Base-by-base conservation (phyloP, 176 grass and related monocot genomes). In the Dendrocalamus sinicus region DNA sequence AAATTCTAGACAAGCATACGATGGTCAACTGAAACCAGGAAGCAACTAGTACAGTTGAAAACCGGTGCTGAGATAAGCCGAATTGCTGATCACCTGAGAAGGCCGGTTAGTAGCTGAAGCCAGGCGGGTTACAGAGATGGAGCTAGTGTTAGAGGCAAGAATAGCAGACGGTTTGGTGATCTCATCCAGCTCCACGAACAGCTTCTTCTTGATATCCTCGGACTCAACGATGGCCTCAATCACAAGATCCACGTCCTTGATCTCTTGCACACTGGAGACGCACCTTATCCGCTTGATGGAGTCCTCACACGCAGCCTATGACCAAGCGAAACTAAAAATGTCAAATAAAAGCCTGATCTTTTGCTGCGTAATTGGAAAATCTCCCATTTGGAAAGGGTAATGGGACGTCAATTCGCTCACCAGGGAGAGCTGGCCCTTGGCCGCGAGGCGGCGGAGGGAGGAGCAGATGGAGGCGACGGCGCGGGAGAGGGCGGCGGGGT, bases 111-210 rank as follows among this genome's bases (percentile, higher is more conserved):
- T 96, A 65, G 90, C 84, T 82, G 92, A 94, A 84, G 93, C 96
- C 61, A 99, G 86, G 50, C 88, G 84, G 53, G 92, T 96, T 89
- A 96, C 84, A 2, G 96, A 99, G 82, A 99, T 99, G 51, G 92
- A 99, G 80, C 92, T 96, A 23, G 96, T 96, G 86, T 98, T 94
- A 15, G 93, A 95, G 10, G 93, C 96, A 63, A 98, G 89, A 86
- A 98, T 92, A 10, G 93, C 84, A 39, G 96, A 98, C 83, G 84
- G 54, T 81, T 95, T 98, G 7, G 90, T 88, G 74, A 94, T 88
- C 59, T 84, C 86, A 76, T 94, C 93, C 51, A 95, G 86, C 84
- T 94, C 78, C 69, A 80, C 60, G 54, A 98, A 96, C 78, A 98
- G 72, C 89, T 93, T 95, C 84, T 92, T 98, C 89, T 98, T 98